Evolutionary conservation across 2,329 filamentous ascomycete species (phyloP), one percentile per base, ranked within the genome.

Genomic region (Diaporthe citrichinensis): DNA sequence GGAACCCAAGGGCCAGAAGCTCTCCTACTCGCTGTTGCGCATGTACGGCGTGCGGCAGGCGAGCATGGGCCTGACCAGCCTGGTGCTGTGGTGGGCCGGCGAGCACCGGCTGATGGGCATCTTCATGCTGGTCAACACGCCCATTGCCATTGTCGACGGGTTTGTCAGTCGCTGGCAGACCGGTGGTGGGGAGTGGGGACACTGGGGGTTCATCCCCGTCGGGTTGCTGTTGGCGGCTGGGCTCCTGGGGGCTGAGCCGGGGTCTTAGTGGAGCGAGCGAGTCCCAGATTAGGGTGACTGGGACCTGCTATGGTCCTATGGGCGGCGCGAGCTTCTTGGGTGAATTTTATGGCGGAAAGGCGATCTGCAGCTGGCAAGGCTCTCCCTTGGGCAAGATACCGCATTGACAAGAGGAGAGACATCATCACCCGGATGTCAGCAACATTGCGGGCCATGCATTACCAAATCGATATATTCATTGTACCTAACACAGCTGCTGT

Each of bases 61-160:
- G 1, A 36, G 31, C 10, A 39, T 68, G 46, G 62, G 62, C 31
- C 28, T 68, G 20, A 20, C 44, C 23, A 53, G 28, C 62, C 44
- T 68, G 31, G 44, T 31, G 31, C 46, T 68, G 20, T 68, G 62
- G 62, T 51, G 44, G 62, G 41, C 41, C 23, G 62, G 62, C 12
- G 31, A 68, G 31, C 62, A 68, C 44, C 62, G 62, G 62, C 62
- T 68, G 12, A 68, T 68, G 62, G 62, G 62, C 46, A 46, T 51
- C 46, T 1, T 68, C 20, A 68, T 68, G 44, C 44, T 51, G 10
- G 46, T 39, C 62, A 68, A 68, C 46, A 53, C 28, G 12, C 62
- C 62, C 14, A 9, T 68, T 0, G 62, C 62, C 4, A 20, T 68
- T 7, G 31, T 68, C 0, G 62, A 68, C 23, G 62, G 62, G 7